Evolutionary conservation across 2,329 filamentous ascomycete genomes (phyloP), one percentile per base, ranked within the genome.

Genomic region (Herpotrichia juniperi): DNA sequence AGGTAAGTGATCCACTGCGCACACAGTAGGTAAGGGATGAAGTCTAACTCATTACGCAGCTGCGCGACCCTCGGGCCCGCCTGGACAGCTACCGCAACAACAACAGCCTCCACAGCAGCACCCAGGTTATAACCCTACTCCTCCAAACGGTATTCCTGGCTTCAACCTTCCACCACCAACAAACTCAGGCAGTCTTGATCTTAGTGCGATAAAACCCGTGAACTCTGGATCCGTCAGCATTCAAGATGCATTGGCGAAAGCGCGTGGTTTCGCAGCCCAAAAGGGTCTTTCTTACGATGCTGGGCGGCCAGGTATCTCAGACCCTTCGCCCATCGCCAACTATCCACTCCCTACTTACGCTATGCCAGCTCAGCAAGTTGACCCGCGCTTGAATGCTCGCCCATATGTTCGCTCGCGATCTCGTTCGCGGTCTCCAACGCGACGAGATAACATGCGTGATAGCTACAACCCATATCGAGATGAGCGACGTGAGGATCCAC

Each of bases 381-480:
- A 81, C 54, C 77, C 78, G 47, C 76, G 81, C 63, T 71, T 81
- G 57, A 74, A 81, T 50, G 76, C 77, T 51, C 80, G 87, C 66
- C 56, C 63, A 25, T 91, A 89, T 71, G 78, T 71, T 46, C 83
- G 89, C 56, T 93, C 90, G 31, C 86, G 91, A 56, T 94, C 91
- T 32, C 83, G 84, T 12, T 87, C 88, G 54, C 71, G 74, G 35
- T 74, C 73, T 35, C 82, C 83, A 37, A 74, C 79, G 46, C 82
- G 84, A 48, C 87, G 89, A 67, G 88, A 90, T 64, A 81, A 83
- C 51, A 90, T 85, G 74, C 84, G 88, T 74, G 89, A 91, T 72
- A 87, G 86, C 67, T 87, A 88, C 75, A 93, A 91, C 67, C 89
- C 90, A 19, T 96, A 94, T 74, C 83, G 91, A 70, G 91, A 96